These are phyloP conservation scores for Pulveroboletus frians DNA, from an alignment of 768 basidiomycete genomes.

Conservation along the genomic window DNA sequence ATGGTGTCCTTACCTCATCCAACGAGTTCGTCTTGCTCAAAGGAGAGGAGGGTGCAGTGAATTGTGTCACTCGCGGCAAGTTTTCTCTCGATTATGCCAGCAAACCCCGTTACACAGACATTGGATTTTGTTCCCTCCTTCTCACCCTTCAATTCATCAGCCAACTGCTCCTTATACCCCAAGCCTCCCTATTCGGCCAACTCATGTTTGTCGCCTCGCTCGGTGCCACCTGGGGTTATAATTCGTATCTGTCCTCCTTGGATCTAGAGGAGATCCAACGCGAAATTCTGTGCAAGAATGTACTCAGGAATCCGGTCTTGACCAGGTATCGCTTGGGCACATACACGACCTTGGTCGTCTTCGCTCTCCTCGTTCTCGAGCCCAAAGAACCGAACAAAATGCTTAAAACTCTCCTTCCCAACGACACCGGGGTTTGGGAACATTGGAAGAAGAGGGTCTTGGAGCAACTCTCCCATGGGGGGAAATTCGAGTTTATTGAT, in stretches of 20 bases:
- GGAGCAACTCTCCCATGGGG: conserved; percentile 8
- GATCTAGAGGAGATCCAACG: conserved; percentile 31
- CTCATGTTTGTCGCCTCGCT: conserved; percentile 32
- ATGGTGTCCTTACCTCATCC: conserved; percentile 25
- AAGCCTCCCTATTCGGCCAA: conserved; percentile 31
- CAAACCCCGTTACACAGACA: conserved; percentile 24
- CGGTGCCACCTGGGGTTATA: conserved; percentile 33
- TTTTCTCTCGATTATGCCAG: conserved; percentile 28
- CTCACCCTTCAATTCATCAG: conserved; percentile 32
- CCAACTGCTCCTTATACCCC: conserved; percentile 33
- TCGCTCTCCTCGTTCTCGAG: conserved; percentile 19
- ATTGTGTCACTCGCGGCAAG: conserved; percentile 27
- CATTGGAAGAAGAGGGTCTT: conserved; percentile 22
- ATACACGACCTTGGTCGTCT: conserved; percentile 23
- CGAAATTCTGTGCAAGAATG: conserved; percentile 20
- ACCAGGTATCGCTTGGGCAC: conserved; percentile 25
- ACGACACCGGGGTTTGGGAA: conserved; percentile 28
- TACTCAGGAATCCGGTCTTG: conserved; percentile 20
- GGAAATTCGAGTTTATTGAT: conserved; percentile 21
- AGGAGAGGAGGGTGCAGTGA: conserved; percentile 18
- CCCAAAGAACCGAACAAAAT: conserved; percentile 18
- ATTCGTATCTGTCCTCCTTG: conserved; percentile 34
- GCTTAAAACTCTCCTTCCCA: conserved; percentile 23
- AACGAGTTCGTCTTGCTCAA: conserved; percentile 26
- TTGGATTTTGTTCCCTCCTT: conserved; percentile 29